A percentile compares a stretch with the other conserved stretches of the same genome.
Evolutionary conservation across 1,139 yeast genomes (phyloP).

Genomic region (Blastobotrys aristatus): DNA sequence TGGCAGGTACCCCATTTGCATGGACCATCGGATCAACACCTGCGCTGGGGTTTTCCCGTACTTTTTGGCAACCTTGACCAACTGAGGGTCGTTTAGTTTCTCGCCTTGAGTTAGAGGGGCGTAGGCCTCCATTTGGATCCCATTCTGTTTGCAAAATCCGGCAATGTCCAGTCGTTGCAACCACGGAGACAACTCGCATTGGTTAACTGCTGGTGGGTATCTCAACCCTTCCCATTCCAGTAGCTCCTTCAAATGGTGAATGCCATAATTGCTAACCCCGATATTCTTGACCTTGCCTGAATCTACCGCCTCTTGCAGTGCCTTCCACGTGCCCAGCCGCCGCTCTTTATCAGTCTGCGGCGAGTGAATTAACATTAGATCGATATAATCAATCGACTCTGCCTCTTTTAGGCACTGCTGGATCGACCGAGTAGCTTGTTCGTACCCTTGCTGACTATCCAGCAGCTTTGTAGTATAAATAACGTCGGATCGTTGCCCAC

Average conservation of each 20-base stretch:
- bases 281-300: slow-evolving; percentile 63
- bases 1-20: slow-evolving; percentile 47
- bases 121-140: slow-evolving; percentile 70
- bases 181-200: slow-evolving; percentile 88
- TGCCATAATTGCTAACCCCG: slow-evolving; percentile 78
- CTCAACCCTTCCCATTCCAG: slow-evolving; percentile 57
- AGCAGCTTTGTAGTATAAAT: slow-evolving; percentile 68
- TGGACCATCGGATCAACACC: slow-evolving; percentile 43
- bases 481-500: slow-evolving; percentile 52
- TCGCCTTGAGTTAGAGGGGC: slow-evolving; percentile 71
- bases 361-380: slow-evolving; percentile 44
- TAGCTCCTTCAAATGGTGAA: slow-evolving; percentile 65
- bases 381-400: slow-evolving; percentile 59
- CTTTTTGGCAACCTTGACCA: slow-evolving; percentile 39
- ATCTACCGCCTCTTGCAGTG: slow-evolving; percentile 43
- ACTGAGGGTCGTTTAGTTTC: slow-evolving; percentile 47
- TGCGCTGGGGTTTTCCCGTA: slow-evolving; percentile 41
- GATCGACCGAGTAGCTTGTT: slow-evolving; percentile 47
- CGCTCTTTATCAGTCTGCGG: slow-evolving; percentile 31
- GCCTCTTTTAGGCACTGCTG: slow-evolving; percentile 27
- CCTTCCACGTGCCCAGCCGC: slow-evolving; percentile 41
- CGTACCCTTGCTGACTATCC: slow-evolving; percentile 39
- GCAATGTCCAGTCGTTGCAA: slow-evolving; percentile 67
- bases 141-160: slow-evolving; percentile 53
- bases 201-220: slow-evolving; percentile 72